Evolutionary conservation across 768 basidiomycete species (phyloP).

Genomic region (Boletus insuetus): DNA sequence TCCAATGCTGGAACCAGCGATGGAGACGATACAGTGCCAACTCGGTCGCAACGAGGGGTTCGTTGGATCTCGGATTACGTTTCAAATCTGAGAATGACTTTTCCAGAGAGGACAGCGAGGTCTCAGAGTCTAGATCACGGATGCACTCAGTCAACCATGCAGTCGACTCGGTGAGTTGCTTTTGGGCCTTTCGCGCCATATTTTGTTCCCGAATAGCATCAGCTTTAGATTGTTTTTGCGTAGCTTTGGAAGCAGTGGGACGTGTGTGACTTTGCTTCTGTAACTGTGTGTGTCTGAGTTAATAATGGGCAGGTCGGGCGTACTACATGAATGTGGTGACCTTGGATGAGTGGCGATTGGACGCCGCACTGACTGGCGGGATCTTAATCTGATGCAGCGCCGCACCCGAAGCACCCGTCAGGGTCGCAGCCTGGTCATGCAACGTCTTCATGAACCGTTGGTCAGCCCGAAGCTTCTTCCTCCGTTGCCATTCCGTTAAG

Average conservation of each 20-base stretch:
- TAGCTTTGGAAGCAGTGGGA: conserved; percentile 25
- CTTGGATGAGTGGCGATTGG: conserved; percentile 12
- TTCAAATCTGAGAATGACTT: conserved; percentile 37
- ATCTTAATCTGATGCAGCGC: conserved; percentile 55
- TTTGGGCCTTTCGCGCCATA: conserved; percentile 41
- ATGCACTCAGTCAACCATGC: conserved; percentile 57
- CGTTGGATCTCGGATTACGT: conserved; percentile 44
- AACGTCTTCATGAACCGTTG: conserved; percentile 58
- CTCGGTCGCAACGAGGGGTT: conserved; percentile 48
- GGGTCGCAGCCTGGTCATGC: conserved; percentile 56
- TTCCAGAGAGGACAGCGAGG: conserved; percentile 22
- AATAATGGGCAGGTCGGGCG: neutral
- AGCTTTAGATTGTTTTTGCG: conserved; percentile 31
- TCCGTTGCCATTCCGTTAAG: conserved; percentile 36
- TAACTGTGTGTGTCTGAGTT: conserved; percentile 1
- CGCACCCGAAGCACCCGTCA: conserved; percentile 61
- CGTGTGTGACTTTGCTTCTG: conserved; percentile 18
- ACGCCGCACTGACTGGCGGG: conserved; percentile 33
- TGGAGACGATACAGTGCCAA: conserved; percentile 52
- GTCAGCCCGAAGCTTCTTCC: conserved; percentile 38
- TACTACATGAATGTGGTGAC: neutral
- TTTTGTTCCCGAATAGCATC: conserved; percentile 47
- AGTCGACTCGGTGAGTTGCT: conserved; percentile 37
- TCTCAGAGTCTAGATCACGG: conserved; percentile 26
- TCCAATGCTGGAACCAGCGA: conserved; percentile 52